Evolutionary conservation across 306 rosid genomes (phyloP).

Genomic region (Vicia villosa): DNA sequence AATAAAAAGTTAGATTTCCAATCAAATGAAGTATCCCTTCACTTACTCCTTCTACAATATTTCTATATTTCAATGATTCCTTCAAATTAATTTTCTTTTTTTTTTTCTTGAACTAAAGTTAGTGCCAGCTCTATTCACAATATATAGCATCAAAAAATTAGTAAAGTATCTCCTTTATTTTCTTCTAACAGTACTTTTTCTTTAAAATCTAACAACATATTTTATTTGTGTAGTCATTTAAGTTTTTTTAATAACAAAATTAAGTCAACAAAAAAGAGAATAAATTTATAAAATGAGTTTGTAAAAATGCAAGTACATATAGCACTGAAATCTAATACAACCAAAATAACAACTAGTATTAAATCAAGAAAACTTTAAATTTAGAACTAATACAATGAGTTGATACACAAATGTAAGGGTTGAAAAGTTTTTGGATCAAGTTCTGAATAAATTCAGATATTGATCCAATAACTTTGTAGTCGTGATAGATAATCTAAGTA

Average conservation of each 20-base stretch:
- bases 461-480: background rate
- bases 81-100: slow-evolving; percentile 32
- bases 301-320: too few species aligned
- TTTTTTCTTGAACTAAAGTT: slow-evolving; percentile 51
- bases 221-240: background rate
- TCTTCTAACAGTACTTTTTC: background rate
- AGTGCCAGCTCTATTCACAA: slow-evolving; percentile 79
- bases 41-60: slow-evolving; percentile 42
- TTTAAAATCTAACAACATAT: slow-evolving; percentile 32
- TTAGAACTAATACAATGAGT: background rate
- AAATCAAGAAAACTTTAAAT: too few species aligned
- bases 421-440: background rate
- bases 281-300: too few species aligned
- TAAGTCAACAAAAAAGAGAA: too few species aligned
- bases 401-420: background rate
- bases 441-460: background rate
- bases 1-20: slow-evolving; percentile 79
- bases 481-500: background rate
- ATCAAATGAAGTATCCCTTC: slow-evolving; percentile 77
- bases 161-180: slow-evolving; percentile 51
- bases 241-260: too few species aligned
- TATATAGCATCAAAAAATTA: slow-evolving; percentile 49
- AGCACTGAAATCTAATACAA: too few species aligned
- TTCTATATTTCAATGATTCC: slow-evolving; percentile 67
- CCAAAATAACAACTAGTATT: too few species aligned